Evolutionary conservation across 306 rosid species (phyloP).

Genomic region (Albizia julibrissin): DNA sequence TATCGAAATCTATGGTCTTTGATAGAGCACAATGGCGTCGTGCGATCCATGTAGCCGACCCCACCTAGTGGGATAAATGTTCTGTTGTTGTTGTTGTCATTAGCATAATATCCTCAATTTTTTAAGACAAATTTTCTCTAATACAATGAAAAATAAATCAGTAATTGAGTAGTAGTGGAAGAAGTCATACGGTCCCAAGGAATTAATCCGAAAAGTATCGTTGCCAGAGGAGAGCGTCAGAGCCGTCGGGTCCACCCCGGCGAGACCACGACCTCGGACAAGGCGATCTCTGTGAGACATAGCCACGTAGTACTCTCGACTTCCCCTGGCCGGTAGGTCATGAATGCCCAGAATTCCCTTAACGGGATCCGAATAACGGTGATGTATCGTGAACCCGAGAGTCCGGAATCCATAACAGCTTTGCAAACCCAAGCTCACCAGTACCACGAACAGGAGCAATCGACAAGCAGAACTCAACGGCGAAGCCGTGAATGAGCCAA

Average conservation of each 20-base stretch:
- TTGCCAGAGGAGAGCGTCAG: conserved; percentile 64
- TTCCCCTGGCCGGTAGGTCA: conserved; percentile 62
- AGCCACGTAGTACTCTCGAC: conserved; percentile 55
- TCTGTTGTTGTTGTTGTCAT: too few species aligned
- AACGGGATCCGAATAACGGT: conserved; percentile 67
- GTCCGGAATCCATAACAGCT: conserved; percentile 41
- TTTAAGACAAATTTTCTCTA: not conserved
- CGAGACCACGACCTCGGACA: conserved; percentile 60
- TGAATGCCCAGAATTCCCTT: conserved; percentile 47
- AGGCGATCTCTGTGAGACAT: conserved; percentile 69
- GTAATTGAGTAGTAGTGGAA: conserved; percentile 3
- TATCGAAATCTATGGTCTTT: too few species aligned
- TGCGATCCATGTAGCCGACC: too few species aligned
- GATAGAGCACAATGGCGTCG: too few species aligned
- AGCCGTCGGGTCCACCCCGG: conserved; percentile 34
- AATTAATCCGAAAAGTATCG: conserved; percentile 37
- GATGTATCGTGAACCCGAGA: conserved; percentile 65
- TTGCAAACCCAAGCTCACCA: conserved; percentile 31
- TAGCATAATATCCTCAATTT: not conserved
- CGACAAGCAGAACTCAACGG: not conserved
- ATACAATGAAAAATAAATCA: not conserved
- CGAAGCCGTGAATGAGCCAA: conserved; percentile 31
- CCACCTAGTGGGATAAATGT: too few species aligned
- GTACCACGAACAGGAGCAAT: not conserved
- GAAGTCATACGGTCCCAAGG: conserved; percentile 64